phyloP scores from a whole-genome alignment of 2,329 filamentous ascomycete genomes.

The Colletotrichum sp. region DNA sequence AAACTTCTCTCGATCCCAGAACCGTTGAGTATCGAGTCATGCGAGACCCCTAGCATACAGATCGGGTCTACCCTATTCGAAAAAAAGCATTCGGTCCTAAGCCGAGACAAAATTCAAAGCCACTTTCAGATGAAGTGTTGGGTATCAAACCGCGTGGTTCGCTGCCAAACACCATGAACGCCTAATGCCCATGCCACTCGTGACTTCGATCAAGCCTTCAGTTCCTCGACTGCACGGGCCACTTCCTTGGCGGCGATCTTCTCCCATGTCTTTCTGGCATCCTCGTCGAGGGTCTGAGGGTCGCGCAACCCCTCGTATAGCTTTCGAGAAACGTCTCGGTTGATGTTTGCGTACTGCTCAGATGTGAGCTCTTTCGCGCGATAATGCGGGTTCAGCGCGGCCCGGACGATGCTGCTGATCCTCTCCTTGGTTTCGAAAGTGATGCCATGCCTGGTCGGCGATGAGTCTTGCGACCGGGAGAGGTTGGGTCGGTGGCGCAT shows the following conservation, averaged over 20 bases:
- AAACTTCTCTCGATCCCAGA: background rate
- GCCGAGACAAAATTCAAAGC: constrained; percentile 11
- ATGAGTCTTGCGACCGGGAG: constrained; percentile 64
- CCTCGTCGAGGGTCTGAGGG: constrained; percentile 65
- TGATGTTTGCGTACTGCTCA: constrained; percentile 92
- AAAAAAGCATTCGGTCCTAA: background rate
- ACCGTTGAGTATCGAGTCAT: background rate
- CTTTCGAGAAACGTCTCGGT: constrained; percentile 85
- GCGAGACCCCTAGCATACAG: constrained; percentile 1
- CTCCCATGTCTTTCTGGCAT: constrained; percentile 74
- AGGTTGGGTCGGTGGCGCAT: constrained; percentile 42
- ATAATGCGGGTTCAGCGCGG: constrained; percentile 83
- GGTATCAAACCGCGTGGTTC: constrained; percentile 23
- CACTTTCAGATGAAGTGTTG: constrained; percentile 17
- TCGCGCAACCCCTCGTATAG: constrained; percentile 75
- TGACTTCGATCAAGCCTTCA: constrained; percentile 31
- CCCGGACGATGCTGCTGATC: constrained; percentile 87
- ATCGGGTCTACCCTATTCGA: background rate
- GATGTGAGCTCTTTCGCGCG: constrained; percentile 76
- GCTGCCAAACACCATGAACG: constrained; percentile 21
- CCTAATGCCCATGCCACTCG: constrained; percentile 5
- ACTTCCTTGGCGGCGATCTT: constrained; percentile 81
- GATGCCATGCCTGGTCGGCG: constrained; percentile 69
- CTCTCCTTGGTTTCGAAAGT: constrained; percentile 86
- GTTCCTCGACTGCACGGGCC: constrained; percentile 69